Percentiles rank a stretch among this genome's conserved stretches.
These are phyloP conservation scores for Cladosporium sp. DNA, from an alignment of 2,329 filamentous ascomycete species.

Conservation along the genomic window DNA sequence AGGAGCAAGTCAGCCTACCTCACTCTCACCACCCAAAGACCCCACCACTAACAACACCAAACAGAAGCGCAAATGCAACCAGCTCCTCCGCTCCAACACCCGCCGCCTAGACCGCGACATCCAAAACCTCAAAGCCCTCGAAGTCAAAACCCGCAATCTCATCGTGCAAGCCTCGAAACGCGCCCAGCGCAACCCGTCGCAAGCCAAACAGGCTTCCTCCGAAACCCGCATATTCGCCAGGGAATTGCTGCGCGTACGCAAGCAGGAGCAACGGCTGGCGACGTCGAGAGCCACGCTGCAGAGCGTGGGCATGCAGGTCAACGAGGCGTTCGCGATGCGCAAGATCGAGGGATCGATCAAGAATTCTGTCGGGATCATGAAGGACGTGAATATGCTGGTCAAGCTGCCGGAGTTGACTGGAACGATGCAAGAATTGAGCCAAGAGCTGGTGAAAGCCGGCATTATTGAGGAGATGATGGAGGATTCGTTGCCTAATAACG, in stretches of 20 bases:
- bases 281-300: constrained; percentile 90
- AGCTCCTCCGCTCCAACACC: constrained; percentile 83
- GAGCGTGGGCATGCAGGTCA: constrained; percentile 95
- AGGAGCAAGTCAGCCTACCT: constrained; percentile 71
- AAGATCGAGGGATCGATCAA: constrained; percentile 94
- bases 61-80: constrained; percentile 93
- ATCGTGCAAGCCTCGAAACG: constrained; percentile 83
- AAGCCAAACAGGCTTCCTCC: constrained; percentile 73
- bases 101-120: constrained; percentile 96
- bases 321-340: constrained; percentile 90
- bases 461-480: constrained; percentile 98
- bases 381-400: constrained; percentile 87
- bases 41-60: constrained; percentile 19
- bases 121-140: constrained; percentile 71
- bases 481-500: constrained; percentile 75
- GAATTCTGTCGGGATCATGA: constrained; percentile 90
- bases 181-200: constrained; percentile 75
- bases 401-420: constrained; percentile 80
- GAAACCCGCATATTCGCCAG: constrained; percentile 87
- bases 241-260: constrained; percentile 81
- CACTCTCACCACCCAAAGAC: background rate
- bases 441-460: constrained; percentile 89
- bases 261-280: constrained; percentile 70
- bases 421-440: constrained; percentile 85
- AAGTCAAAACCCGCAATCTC: constrained; percentile 79